Conservation (phyloP, 495 filamentous ascomycete species). For the Talaromyces wortmannii region DNA sequence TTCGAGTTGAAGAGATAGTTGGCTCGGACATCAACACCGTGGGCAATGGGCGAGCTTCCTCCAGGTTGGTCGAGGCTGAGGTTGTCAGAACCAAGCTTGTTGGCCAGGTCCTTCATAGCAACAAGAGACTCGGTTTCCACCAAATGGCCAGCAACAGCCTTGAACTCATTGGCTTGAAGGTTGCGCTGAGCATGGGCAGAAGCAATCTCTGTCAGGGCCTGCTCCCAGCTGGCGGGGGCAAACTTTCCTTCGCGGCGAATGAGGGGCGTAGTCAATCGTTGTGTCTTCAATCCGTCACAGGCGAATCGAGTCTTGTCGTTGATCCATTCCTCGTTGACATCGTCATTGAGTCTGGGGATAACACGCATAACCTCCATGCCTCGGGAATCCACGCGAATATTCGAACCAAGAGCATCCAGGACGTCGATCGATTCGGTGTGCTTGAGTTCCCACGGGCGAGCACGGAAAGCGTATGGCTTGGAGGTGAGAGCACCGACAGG, state of each 20-base stretch:
- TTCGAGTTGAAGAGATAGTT: constrained; percentile 96
- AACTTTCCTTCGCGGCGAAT: constrained; percentile 85
- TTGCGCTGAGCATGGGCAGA: constrained; percentile 67
- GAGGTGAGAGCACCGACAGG: constrained; percentile 94
- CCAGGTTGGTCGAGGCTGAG: constrained; percentile 84
- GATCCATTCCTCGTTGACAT: constrained; percentile 99
- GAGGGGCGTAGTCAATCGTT: constrained; percentile 85
- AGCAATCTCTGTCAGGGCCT: constrained; percentile 79
- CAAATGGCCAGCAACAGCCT: constrained; percentile 85
- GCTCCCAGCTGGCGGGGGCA: constrained; percentile 86
- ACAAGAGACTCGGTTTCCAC: constrained; percentile 88
- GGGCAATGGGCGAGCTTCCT: constrained; percentile 76
- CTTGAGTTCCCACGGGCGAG: constrained; percentile 92
- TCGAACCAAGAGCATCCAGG: constrained; percentile 85
- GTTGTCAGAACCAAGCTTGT: constrained; percentile 94
- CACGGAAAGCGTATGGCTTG: constrained; percentile 96
- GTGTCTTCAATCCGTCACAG: constrained; percentile 93
- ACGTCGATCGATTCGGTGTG: constrained; percentile 93
- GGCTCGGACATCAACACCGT: constrained; percentile 88
- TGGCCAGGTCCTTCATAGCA: constrained; percentile 92
- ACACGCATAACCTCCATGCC: constrained; percentile 97
- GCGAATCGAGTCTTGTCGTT: constrained; percentile 97
- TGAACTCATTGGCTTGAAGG: constrained; percentile 87
- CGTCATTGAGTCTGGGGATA: constrained; percentile 86
- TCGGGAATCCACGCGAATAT: constrained; percentile 85